A percentile compares a stretch with the other conserved stretches of the same genome.
phyloP scores from a whole-genome alignment of 106 monocot species.

The Dendrobium catenatum region DNA sequence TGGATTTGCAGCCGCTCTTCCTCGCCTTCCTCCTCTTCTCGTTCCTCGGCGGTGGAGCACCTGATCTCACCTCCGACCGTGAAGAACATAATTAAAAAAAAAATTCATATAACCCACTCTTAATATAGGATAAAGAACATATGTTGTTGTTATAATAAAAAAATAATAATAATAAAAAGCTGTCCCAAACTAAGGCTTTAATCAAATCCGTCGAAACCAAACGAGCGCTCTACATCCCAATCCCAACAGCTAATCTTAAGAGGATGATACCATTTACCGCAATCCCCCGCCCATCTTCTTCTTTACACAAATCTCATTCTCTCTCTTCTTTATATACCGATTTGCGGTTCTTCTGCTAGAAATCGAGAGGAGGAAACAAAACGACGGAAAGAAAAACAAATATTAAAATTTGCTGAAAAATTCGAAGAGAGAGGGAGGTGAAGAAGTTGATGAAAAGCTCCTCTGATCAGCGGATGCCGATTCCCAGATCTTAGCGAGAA shows the following conservation, averaged over 20 bases:
- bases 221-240: background rate
- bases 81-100: too few relatives aligned
- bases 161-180: too few relatives aligned
- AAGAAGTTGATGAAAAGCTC: background rate
- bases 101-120: too few relatives aligned
- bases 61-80: too few relatives aligned
- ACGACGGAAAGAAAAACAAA: background rate
- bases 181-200: too few relatives aligned
- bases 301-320: background rate
- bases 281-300: background rate
- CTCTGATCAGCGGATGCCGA: conserved; percentile 1
- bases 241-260: background rate
- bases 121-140: too few relatives aligned
- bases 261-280: background rate
- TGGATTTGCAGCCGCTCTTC: too few relatives aligned
- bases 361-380: background rate
- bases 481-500: conserved; percentile 9
- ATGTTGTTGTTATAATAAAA: too few relatives aligned
- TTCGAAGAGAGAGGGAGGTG: background rate
- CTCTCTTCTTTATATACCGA: background rate
- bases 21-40: too few relatives aligned
- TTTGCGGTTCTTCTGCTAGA: background rate
- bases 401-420: conserved; percentile 1
- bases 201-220: too few relatives aligned
- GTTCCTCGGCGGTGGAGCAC: too few relatives aligned